Evolutionary conservation across 345 rosid genomes (phyloP).

Genomic region (Clarkia xantiana): DNA sequence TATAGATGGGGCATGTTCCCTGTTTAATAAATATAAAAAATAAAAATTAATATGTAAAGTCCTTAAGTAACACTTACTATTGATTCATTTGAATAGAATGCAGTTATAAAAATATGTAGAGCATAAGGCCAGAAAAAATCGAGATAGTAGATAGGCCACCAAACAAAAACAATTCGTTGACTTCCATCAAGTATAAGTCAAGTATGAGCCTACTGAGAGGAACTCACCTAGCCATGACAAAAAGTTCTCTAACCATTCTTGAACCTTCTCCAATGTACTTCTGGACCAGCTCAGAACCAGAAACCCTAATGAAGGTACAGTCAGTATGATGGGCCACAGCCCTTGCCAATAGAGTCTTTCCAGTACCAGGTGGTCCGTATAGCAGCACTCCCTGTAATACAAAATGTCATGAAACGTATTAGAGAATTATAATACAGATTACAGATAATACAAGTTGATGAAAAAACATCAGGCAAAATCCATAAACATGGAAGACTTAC

Average conservation of each 20-base stretch:
- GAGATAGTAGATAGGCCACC: not conserved
- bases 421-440: not conserved
- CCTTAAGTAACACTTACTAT: too few relatives aligned
- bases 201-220: not conserved
- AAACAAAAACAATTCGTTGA: not conserved
- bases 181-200: not conserved
- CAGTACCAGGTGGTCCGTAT: constrained; percentile 99
- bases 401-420: not conserved
- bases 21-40: constrained; percentile 14
- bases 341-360: constrained; percentile 90
- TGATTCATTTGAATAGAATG: too few relatives aligned
- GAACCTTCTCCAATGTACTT: constrained; percentile 99
- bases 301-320: constrained; percentile 98
- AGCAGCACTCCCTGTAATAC: constrained; percentile 69
- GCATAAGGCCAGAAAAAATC: too few relatives aligned
- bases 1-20: constrained; percentile 97
- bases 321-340: constrained; percentile 99
- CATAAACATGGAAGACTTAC: constrained; percentile 16
- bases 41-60: not conserved
- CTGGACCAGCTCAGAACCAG: constrained; percentile 93
- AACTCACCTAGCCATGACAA: constrained; percentile 94
- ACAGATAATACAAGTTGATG: not conserved
- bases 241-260: constrained; percentile 97
- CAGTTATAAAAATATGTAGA: too few relatives aligned
- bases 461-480: not conserved